These are phyloP conservation scores for Hibiscus syriacus DNA, from an alignment of 345 rosid genomes.

Conservation along the genomic window DNA sequence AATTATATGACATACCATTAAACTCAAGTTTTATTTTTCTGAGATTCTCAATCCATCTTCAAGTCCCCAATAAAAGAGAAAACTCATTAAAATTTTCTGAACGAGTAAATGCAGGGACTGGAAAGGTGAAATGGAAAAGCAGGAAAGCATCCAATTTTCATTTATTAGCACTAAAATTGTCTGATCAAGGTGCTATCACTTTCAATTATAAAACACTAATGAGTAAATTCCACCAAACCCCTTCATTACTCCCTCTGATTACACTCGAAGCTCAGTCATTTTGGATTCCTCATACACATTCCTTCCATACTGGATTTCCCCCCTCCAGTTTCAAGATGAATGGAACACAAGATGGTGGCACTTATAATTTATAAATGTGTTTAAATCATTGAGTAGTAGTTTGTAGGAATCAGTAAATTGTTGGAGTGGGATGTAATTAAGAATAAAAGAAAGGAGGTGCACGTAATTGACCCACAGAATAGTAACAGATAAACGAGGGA, in stretches of 20 bases:
- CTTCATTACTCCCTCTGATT: background rate
- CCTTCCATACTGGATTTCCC: background rate
- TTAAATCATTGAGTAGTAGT: background rate
- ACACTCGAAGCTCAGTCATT: background rate
- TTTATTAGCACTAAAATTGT: background rate
- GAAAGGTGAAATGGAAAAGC: background rate
- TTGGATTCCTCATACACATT: background rate
- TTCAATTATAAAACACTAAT: background rate
- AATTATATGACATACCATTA: background rate
- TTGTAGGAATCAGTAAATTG: background rate
- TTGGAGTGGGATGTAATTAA: background rate
- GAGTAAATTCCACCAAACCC: background rate
- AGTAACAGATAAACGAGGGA: background rate
- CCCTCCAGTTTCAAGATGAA: too few relatives aligned
- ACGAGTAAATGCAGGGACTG: background rate
- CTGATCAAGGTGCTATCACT: background rate
- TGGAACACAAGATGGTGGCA: too few relatives aligned
- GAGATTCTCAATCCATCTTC: too few relatives aligned
- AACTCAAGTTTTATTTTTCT: too few relatives aligned
- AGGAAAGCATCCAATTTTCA: background rate
- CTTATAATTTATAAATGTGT: too few relatives aligned
- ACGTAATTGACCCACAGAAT: background rate
- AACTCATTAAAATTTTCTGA: background rate
- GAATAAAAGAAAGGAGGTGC: background rate
- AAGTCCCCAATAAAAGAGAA: too few relatives aligned